A percentile compares a stretch with the other conserved stretches of the same genome.
phyloP scores from a whole-genome alignment of 345 rosid genomes.

The Citrus maxima region DNA sequence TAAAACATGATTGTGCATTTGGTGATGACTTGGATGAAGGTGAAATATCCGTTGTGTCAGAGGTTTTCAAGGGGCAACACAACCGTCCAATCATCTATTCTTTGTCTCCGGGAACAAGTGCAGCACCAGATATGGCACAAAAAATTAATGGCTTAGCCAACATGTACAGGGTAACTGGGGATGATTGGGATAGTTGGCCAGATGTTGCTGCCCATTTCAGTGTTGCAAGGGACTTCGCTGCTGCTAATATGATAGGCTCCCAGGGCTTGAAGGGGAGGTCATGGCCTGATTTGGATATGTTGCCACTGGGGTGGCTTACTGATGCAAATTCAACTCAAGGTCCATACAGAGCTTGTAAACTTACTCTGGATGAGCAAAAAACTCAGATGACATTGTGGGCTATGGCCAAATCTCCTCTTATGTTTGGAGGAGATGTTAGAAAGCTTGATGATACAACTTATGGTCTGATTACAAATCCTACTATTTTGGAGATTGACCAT shows the following conservation, averaged over 20 bases:
- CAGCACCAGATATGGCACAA: conserved; percentile 69
- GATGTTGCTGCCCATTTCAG: conserved; percentile 76
- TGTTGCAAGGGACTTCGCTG: conserved; percentile 63
- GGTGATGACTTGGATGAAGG: conserved; percentile 65
- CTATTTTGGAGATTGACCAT: conserved; percentile 61
- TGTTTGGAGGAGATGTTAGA: conserved; percentile 82
- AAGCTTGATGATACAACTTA: conserved; percentile 58
- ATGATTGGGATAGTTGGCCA: conserved; percentile 83
- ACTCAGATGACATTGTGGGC: conserved; percentile 95
- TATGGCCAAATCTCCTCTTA: conserved; percentile 86
- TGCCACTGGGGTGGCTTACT: conserved; percentile 87
- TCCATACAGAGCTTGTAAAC: conserved; percentile 70
- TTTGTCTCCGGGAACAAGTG: conserved; percentile 82
- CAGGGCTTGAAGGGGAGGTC: too few relatives aligned
- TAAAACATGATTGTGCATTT: conserved; percentile 61
- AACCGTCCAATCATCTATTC: conserved; percentile 72
- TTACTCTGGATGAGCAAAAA: conserved; percentile 64
- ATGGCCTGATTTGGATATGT: conserved; percentile 89
- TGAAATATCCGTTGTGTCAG: conserved; percentile 69
- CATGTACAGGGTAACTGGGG: conserved; percentile 85
- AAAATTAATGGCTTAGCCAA: conserved; percentile 55
- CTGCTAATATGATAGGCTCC: conserved; percentile 60
- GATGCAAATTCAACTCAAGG: conserved; percentile 70
- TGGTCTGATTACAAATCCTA: conserved; percentile 66
- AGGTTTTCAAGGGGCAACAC: conserved; percentile 69